Base-by-base conservation (phyloP, 495 filamentous ascomycete genomes). In the Aspergillus heteromorphus region DNA sequence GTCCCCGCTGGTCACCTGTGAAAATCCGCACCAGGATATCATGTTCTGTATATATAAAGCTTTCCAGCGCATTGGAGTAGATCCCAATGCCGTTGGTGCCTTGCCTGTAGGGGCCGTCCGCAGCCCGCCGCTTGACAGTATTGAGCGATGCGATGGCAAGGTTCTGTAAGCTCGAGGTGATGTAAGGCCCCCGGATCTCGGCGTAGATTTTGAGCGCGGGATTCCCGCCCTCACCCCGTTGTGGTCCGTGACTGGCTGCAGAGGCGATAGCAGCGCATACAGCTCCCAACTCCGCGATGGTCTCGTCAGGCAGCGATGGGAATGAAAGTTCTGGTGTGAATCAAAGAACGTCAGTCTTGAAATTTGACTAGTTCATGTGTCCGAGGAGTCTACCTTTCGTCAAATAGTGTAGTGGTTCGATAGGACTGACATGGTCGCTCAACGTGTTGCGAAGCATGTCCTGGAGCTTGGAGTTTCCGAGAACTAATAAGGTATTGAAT, bases 41-140 rank as follows among this genome's bases (percentile, higher is more conserved):
- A 69, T 95, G 90, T 67, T 99, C 93, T 27, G 89, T 83, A 19
- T 83, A 68, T 60, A 96, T 92, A 49, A 96, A 83, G 2, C 83
- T 86, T 67, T 96, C 91, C 73, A 97, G 81, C 2, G 86, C 88
- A 57, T 85, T 86, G 0, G 89, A 88, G 59, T 99, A 99, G 21
- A 85, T 88, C 0, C 87, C 88, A 58, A 97, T 95, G 14, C 90
- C 93, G 69, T 91, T 97, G 21, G 89, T 92, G n/a, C 91, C 92
- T 62, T 90, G 83, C 45, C 86, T 81, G 65, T 99, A 97, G 29
- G 92, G 81, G 1, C 87, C 87, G 62, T 92, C 89, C 0, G 83
- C 77, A 14, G 82, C 80, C 65, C 86, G 86, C 64, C 90, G 87
- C 64, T 88, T 90, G 31, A 91, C 85, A 4, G 92, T 97, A 64